Evolutionary conservation across 2,329 filamentous ascomycete genomes (phyloP), one percentile per base, ranked within the genome.

Genomic region (Teratosphaeria pseudoeucalypti): DNA sequence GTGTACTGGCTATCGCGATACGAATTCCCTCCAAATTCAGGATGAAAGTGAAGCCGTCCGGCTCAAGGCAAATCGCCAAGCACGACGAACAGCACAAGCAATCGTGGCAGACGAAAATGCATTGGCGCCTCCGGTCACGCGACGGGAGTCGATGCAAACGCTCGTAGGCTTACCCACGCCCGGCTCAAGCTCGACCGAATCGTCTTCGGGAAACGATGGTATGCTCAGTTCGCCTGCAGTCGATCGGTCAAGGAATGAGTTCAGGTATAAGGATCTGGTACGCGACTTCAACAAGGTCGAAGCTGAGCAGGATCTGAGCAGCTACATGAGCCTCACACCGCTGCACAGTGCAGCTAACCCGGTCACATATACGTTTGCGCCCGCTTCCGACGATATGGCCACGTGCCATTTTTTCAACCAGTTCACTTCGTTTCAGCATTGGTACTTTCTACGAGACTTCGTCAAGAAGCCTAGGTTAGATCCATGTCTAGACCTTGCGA

Each of bases 1-100:
- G 34, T 71, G 70, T 55, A 64, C 65, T 10, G 70, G 70, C 43
- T 72, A 72, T 58, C 66, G 70, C 52, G 69, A 71, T 58, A 66
- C 64, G 16, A 70, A 61, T 3, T 60, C 65, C n/a, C 62, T 72
- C 5, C 69, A 71, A 55, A 68, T 72, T 27, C 69, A 71, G 55
- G 70, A 72, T 55, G 70, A 72, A 57, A 72, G 68, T 52, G 63
- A 67, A 39, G 57, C 67, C 3, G 66, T 71, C 39, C 64, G 59
- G 16, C 57, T 60, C 23, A 70, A 69, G 59, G 68, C 66, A 3
- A 61, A 65, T 26, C 60, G 62, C 47, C 69, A 63, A 58, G 66
- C 55, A 54, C 60, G 62, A 63, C 63, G 37, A 60, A 59, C 62
- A 57, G 62, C 63, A 60, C 62, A 37, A 63, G 37, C 34, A 49